A percentile compares a stretch with the other conserved stretches of the same genome.
These are phyloP conservation scores for Bassia scoparia DNA, from an alignment of 148 eudicot species.

Conservation along the genomic window DNA sequence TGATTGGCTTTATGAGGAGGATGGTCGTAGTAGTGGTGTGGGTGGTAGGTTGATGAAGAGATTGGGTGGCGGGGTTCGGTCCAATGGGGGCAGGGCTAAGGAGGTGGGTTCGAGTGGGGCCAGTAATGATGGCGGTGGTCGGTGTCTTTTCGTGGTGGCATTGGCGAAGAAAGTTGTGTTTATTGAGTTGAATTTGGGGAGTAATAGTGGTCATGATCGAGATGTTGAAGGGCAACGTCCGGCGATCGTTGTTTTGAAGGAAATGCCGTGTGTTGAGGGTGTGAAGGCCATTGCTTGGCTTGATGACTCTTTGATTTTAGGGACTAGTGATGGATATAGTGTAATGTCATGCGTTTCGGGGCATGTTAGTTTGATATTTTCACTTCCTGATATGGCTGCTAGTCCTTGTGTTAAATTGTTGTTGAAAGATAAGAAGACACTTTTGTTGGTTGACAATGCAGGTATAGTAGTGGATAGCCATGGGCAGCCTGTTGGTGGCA, in stretches of 20 bases:
- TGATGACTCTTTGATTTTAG: conserved; percentile 75
- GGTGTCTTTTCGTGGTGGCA: conserved; percentile 52
- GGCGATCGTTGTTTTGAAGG: conserved; percentile 54
- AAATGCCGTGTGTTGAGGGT: conserved; percentile 67
- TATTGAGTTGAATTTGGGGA: conserved; percentile 42
- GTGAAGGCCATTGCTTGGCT: conserved; percentile 63
- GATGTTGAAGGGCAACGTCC: conserved; percentile 28
- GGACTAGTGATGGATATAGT: conserved; percentile 60
- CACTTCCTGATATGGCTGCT: conserved; percentile 65
- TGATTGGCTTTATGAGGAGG: conserved; percentile 31
- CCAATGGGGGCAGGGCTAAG: conserved; percentile 41
- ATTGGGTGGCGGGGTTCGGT: conserved; percentile 48
- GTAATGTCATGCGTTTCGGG: conserved; percentile 69
- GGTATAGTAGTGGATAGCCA: conserved; percentile 62
- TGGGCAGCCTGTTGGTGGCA: conserved; percentile 94
- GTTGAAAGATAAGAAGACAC: conserved; percentile 50
- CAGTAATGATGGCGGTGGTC: conserved; percentile 24
- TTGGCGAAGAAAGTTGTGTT: conserved; percentile 53
- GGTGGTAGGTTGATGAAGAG: conserved; percentile 49
- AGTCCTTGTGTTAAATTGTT: conserved; percentile 61
- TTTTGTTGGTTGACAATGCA: conserved; percentile 84
- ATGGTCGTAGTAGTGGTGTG: conserved; percentile 20
- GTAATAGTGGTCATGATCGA: conserved; percentile 12
- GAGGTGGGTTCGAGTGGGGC: conserved; percentile 36
- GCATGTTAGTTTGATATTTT: conserved; percentile 54